Conservation (phyloP, 768 basidiomycete species). For the Serendipita sp. region DNA sequence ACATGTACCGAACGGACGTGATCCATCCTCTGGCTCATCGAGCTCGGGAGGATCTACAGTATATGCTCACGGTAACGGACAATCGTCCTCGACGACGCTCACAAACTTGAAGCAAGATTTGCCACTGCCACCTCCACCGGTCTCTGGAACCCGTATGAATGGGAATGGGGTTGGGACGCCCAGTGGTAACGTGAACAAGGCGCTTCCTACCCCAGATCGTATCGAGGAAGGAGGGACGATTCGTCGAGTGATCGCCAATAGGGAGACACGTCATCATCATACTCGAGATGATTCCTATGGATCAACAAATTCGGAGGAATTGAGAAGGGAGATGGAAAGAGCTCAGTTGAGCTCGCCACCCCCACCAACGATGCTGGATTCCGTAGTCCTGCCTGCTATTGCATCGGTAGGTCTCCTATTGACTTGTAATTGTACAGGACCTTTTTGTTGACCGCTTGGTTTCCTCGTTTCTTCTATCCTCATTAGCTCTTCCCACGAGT, state of each 20-base stretch:
- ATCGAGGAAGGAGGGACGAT: background rate
- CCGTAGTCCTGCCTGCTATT: conserved; percentile 89
- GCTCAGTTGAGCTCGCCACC: background rate
- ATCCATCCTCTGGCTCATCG: background rate
- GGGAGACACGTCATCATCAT: background rate
- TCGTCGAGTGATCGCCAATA: background rate
- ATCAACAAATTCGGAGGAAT: conserved; percentile 9
- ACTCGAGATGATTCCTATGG: background rate
- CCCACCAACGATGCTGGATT: conserved; percentile 77
- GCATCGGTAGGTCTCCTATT: conserved; percentile 46
- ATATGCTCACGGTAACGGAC: conserved; percentile 2
- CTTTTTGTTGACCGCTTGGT: background rate
- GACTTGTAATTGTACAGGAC: conserved; percentile 15
- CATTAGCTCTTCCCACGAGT: conserved; percentile 78
- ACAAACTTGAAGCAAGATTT: conserved; percentile 4
- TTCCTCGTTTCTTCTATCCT: background rate
- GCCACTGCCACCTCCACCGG: background rate
- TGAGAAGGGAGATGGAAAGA: conserved; percentile 16
- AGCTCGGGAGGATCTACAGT: background rate
- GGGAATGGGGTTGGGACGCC: background rate
- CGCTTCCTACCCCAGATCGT: background rate
- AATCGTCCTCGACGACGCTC: conserved; percentile 7
- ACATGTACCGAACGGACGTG: background rate
- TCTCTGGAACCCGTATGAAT: background rate
- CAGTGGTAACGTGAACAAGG: background rate